phyloP scores from a whole-genome alignment of 1,139 yeast genomes.

The Kodamaea alishanica region DNA sequence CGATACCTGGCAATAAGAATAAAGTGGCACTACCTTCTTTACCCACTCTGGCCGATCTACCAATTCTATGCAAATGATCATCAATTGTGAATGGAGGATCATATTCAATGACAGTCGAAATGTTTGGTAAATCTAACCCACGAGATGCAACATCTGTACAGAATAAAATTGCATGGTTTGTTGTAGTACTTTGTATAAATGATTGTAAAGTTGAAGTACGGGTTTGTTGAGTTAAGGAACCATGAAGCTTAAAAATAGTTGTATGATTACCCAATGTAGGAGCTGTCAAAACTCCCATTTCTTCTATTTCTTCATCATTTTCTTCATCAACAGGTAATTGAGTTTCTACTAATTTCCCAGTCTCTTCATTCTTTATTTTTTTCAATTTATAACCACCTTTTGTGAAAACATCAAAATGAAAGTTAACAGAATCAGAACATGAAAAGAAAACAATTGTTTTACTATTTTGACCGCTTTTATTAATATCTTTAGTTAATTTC shows the following conservation, averaged over 20 bases:
- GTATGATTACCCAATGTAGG: constrained; percentile 50
- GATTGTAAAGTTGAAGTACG: constrained; percentile 74
- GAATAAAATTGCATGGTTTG: constrained; percentile 62
- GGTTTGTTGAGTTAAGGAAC: constrained; percentile 78
- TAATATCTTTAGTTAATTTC: constrained; percentile 33
- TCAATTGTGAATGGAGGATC: constrained; percentile 71
- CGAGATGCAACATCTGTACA: constrained; percentile 81
- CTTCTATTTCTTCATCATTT: constrained; percentile 21
- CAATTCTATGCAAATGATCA: constrained; percentile 70
- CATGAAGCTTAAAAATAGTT: constrained; percentile 77
- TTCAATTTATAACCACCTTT: constrained; percentile 45
- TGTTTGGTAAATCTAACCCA: constrained; percentile 67
- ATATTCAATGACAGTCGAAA: constrained; percentile 60
- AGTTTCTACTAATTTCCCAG: constrained; percentile 19
- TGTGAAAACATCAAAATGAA: constrained; percentile 76
- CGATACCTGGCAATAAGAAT: constrained; percentile 82
- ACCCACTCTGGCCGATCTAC: constrained; percentile 75
- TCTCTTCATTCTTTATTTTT: constrained; percentile 27
- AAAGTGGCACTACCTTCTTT: constrained; percentile 61
- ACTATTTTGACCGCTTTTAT: constrained; percentile 21
- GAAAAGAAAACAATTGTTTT: constrained; percentile 85
- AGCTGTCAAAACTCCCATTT: constrained; percentile 46
- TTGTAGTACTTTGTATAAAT: constrained; percentile 44
- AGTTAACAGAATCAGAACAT: constrained; percentile 93
- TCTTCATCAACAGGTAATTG: constrained; percentile 16